Evolutionary conservation across 352 stramenopile genomes (phyloP), one percentile per base, ranked within the genome.

Genomic region (Pseudoperonospora humuli): DNA sequence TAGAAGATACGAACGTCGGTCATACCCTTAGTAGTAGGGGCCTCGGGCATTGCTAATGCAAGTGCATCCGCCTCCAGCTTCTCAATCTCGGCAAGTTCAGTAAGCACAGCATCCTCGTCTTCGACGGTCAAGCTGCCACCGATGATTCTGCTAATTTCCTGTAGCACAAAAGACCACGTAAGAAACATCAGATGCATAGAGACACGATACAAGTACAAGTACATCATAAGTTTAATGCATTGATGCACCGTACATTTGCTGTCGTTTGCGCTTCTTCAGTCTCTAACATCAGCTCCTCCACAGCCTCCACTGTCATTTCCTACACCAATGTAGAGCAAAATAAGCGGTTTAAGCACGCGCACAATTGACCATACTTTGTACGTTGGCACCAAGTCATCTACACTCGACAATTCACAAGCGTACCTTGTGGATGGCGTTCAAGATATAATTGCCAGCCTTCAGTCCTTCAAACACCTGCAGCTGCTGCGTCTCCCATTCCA

Each of bases 401-500:
- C 11, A 5, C 5, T 13, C n/a, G n/a, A 21, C 29, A 33, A 7
- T 11, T 11, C 14, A 33, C 15, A 10, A 10, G 23, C 23, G 5
- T 20, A 86, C 75, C 69, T 92, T 81, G 58, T 95, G 82, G 26
- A 95, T 88, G 15, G 78, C 75, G 47, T 95, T 83, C 39, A 95
- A 56, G 27, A 92, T 81, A 15, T 68, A 86, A 50, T 94, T 94
- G 33, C 82, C 82, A 3, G 80, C 77, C 57, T 95, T 93, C 17
- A 95, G 72, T 1, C 80, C 82, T 57, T 93, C 78, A 50, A 95
- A 88, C 19, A 93, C 79, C 61, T 90, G 69, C 31, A 93, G 64
- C 57, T 95, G 82, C 60, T 93, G 79, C 2, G 64, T 84, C 50
- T 92, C 81, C 84, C 82, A 93, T 58, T 93, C 77, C 37, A 95